phyloP scores from a whole-genome alignment of 305 asterid genomes.

The Ilex paraguariensis region DNA sequence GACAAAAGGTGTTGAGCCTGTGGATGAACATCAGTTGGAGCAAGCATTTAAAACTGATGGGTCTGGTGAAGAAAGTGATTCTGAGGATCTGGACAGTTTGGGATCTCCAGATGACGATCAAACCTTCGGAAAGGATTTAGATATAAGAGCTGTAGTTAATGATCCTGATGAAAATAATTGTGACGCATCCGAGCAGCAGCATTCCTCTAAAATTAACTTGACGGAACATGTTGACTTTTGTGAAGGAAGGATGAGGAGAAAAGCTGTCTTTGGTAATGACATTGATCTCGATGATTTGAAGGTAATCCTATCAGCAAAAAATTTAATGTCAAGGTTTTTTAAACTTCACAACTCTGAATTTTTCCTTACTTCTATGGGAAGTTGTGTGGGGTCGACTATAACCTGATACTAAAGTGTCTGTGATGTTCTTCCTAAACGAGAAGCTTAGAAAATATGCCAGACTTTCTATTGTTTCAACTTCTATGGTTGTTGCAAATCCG shows the following conservation, averaged over 20 bases:
- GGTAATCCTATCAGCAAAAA: slow-evolving; percentile 27
- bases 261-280: slow-evolving; percentile 75
- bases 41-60: slow-evolving; percentile 36
- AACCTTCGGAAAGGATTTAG: slow-evolving; percentile 16
- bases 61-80: slow-evolving; percentile 44
- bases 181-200: slow-evolving; percentile 29
- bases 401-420: too few species aligned
- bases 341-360: too few species aligned
- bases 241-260: slow-evolving; percentile 91
- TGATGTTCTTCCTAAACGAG: too few species aligned
- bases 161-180: slow-evolving; percentile 57
- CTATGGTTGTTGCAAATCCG: too few species aligned
- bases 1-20: slow-evolving; percentile 32
- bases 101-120: slow-evolving; percentile 33
- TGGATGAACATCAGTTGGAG: slow-evolving; percentile 30
- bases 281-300: slow-evolving; percentile 35
- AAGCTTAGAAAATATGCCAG: too few species aligned
- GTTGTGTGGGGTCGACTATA: too few species aligned
- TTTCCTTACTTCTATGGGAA: too few species aligned
- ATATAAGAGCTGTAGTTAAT: slow-evolving; percentile 30
- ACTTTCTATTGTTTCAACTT: too few species aligned
- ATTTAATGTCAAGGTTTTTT: too few species aligned
- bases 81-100: slow-evolving; percentile 32
- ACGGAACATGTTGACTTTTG: slow-evolving; percentile 55
- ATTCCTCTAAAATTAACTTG: slow-evolving; percentile 28